Conservation (phyloP, 2,329 filamentous ascomycete species). For the Colletotrichum echinochloae region DNA sequence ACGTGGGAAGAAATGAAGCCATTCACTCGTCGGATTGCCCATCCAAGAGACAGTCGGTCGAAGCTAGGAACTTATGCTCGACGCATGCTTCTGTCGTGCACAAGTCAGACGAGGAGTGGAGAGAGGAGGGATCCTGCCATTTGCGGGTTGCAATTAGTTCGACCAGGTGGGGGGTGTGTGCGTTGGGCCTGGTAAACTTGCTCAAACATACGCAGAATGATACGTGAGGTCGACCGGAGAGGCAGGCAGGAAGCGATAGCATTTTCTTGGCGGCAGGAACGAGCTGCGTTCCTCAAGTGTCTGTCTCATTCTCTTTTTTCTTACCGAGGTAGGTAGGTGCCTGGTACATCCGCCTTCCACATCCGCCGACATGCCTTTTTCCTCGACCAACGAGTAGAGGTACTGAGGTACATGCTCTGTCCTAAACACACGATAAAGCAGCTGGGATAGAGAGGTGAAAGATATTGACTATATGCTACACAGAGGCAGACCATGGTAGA, state of each 20-base stretch:
- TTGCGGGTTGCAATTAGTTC: conserved; percentile 2
- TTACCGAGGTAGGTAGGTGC: not conserved
- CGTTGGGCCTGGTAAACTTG: conserved; percentile 40
- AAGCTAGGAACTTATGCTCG: not conserved
- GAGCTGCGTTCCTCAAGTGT: not conserved
- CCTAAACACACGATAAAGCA: not conserved
- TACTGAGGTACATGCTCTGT: not conserved
- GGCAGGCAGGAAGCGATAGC: conserved; percentile 24
- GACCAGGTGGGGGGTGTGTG: not conserved
- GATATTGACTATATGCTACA: too few species aligned
- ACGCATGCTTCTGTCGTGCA: conserved; percentile 13
- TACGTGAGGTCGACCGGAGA: conserved; percentile 20
- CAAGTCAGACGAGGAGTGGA: conserved; percentile 2
- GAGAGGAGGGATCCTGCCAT: not conserved
- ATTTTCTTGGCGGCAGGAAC: conserved; percentile 27
- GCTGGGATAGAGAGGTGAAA: not conserved
- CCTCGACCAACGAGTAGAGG: not conserved
- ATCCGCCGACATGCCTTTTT: not conserved
- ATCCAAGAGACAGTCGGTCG: not conserved
- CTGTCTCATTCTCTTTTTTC: not conserved
- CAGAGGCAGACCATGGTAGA: not conserved
- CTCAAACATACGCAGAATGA: conserved; percentile 44
- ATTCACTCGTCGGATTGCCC: not conserved
- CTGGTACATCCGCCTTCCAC: not conserved
- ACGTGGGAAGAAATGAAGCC: not conserved